phyloP scores from a whole-genome alignment of 495 filamentous ascomycete genomes.

The Neurospora tetrasperma region DNA sequence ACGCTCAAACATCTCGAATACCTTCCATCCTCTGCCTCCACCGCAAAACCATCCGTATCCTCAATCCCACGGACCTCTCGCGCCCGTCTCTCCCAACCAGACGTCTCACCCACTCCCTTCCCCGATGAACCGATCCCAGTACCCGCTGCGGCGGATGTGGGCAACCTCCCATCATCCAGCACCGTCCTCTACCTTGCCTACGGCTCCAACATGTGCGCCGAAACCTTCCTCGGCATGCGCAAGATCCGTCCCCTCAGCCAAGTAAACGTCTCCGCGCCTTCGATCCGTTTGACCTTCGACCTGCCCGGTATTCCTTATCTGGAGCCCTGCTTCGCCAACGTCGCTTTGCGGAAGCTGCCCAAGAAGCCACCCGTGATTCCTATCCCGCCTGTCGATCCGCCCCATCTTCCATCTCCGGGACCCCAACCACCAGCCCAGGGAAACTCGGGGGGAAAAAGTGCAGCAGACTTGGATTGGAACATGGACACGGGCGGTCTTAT shows the following conservation, averaged over 20 bases:
- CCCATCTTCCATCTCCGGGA: slow-evolving; percentile 6
- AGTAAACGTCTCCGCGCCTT: slow-evolving; percentile 69
- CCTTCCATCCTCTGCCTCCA: neutral
- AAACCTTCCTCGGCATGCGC: slow-evolving; percentile 64
- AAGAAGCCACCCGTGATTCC: slow-evolving; percentile 18
- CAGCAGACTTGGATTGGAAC: slow-evolving; percentile 47
- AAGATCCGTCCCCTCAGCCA: slow-evolving; percentile 70
- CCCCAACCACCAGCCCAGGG: neutral
- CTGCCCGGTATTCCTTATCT: slow-evolving; percentile 75
- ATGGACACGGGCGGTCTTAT: slow-evolving; percentile 53
- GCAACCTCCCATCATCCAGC: neutral
- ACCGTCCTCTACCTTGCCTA: slow-evolving; percentile 91
- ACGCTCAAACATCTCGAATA: neutral
- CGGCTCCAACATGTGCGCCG: slow-evolving; percentile 73
- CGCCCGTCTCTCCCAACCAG: slow-evolving; percentile 20
- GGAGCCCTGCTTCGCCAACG: slow-evolving; percentile 91
- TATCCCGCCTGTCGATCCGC: slow-evolving; percentile 24
- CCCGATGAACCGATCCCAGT: slow-evolving; percentile 18
- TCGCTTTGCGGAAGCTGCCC: slow-evolving; percentile 43
- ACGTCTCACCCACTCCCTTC: slow-evolving; percentile 18
- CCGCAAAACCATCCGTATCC: neutral
- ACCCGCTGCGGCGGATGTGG: neutral
- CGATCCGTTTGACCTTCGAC: slow-evolving; percentile 69
- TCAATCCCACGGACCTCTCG: slow-evolving; percentile 13
- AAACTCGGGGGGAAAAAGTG: slow-evolving; percentile 1